Evolutionary conservation across 495 filamentous ascomycete species (phyloP).

Genomic region (Polyplosphaeria fusca): DNA sequence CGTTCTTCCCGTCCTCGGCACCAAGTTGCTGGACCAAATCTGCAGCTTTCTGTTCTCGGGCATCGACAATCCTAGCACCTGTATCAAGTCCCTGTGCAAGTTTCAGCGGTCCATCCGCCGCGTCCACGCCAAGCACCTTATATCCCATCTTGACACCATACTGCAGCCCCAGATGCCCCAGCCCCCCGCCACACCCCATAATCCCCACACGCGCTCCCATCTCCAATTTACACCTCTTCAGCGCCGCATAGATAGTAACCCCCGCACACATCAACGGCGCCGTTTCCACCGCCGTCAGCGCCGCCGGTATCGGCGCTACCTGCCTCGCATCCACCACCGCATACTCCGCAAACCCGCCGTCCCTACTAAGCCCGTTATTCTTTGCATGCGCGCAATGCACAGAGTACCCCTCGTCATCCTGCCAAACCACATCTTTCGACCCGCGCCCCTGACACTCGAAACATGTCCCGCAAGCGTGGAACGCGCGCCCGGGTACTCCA

Average conservation of each 20-base stretch:
- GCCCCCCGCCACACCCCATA: slow-evolving; percentile 28
- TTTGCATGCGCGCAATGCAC: slow-evolving; percentile 38
- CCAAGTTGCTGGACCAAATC: slow-evolving; percentile 23
- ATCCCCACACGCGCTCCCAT: slow-evolving; percentile 19
- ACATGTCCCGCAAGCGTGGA: slow-evolving; percentile 43
- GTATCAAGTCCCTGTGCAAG: slow-evolving; percentile 18
- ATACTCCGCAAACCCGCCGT: slow-evolving; percentile 29
- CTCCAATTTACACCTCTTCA: slow-evolving; percentile 20
- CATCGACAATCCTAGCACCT: slow-evolving; percentile 30
- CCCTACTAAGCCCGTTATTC: slow-evolving; percentile 20
- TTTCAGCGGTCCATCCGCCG: slow-evolving; percentile 17
- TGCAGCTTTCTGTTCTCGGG: slow-evolving; percentile 13
- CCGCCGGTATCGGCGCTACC: slow-evolving; percentile 19
- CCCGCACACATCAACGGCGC: slow-evolving; percentile 32
- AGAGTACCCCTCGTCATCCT: slow-evolving; percentile 40
- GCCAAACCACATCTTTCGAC: slow-evolving; percentile 10
- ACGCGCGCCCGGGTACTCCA: slow-evolving; percentile 42
- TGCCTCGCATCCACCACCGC: slow-evolving; percentile 28
- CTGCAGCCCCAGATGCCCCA: slow-evolving; percentile 30
- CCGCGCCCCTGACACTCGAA: slow-evolving; percentile 38
- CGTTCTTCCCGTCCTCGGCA: slow-evolving; percentile 36
- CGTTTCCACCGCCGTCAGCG: slow-evolving; percentile 14
- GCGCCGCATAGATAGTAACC: slow-evolving; percentile 24
- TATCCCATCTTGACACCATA: slow-evolving; percentile 27
- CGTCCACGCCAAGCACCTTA: slow-evolving; percentile 26